phyloP scores from a whole-genome alignment of 78 protist genomes.

The Cyanophora paradoxa region DNA sequence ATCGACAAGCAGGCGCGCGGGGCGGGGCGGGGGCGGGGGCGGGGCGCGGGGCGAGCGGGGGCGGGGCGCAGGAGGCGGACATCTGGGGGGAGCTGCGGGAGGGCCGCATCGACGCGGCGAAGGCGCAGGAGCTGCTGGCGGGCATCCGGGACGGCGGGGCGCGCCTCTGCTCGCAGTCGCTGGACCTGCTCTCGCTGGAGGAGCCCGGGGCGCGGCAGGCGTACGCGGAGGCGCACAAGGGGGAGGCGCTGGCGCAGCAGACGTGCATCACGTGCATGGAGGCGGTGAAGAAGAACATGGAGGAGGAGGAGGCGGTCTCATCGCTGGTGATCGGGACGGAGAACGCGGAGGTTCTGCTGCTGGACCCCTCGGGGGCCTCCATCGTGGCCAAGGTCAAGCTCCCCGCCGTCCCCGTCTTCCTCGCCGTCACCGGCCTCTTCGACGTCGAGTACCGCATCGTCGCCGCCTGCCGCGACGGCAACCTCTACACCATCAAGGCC shows the following conservation, averaged over 20 bases:
- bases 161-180: conserved; percentile 3
- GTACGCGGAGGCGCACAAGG: background rate
- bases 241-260: conserved; percentile 17
- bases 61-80: conserved; percentile 1
- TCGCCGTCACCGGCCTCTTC: conserved; percentile 19
- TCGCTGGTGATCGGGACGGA: conserved; percentile 56
- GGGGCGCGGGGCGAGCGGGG: no score
- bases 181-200: conserved; percentile 11
- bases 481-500: conserved; percentile 29
- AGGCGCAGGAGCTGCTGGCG: conserved; percentile 2
- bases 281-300: conserved; percentile 37
- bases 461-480: conserved; percentile 47
- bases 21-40: background rate
- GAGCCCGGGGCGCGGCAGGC: background rate
- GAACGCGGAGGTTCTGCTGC: conserved; percentile 14
- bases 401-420: background rate
- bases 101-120: background rate
- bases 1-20: background rate
- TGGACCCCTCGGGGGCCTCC: conserved; percentile 18
- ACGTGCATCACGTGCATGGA: conserved; percentile 45
- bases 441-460: conserved; percentile 51
- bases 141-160: background rate
- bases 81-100: conserved; percentile 4
- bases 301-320: conserved; percentile 33
- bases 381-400: background rate